These are phyloP conservation scores for Drosera capensis DNA, from an alignment of 148 eudicot species.

Conservation along the genomic window DNA sequence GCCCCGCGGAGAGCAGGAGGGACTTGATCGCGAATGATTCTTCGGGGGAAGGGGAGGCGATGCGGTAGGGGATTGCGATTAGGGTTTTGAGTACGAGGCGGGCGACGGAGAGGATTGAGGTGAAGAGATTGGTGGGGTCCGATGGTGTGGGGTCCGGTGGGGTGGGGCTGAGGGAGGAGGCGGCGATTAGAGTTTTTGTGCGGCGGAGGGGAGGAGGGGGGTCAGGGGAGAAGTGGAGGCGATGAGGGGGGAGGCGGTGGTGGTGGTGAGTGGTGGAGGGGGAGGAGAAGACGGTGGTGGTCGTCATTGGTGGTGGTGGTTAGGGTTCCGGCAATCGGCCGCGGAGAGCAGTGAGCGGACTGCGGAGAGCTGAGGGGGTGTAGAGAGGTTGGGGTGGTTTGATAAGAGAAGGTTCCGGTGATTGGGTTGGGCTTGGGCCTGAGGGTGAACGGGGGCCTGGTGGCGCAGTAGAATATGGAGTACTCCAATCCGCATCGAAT, in stretches of 20 bases:
- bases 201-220: constrained; percentile 2
- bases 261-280: constrained; percentile 2
- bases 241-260: constrained; percentile 1
- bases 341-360: no score
- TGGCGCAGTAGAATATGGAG: no score
- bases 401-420: no score
- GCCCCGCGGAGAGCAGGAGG: constrained; percentile 26
- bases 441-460: no score
- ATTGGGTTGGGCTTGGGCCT: no score
- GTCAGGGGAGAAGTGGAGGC: constrained; percentile 1
- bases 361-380: no score
- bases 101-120: constrained; percentile 17
- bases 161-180: constrained; percentile 7
- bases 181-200: neutral
- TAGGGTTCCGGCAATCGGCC: no score
- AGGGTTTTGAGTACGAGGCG: constrained; percentile 10
- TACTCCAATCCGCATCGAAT: no score
- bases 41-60: constrained; percentile 7
- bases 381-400: no score
- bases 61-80: neutral
- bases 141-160: constrained; percentile 29
- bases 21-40: constrained; percentile 10
- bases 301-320: no score
- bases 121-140: constrained; percentile 25
- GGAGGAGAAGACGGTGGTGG: constrained; percentile 1